phyloP scores from a whole-genome alignment of 2,329 filamentous ascomycete genomes.

The Bipolaris zeicola region DNA sequence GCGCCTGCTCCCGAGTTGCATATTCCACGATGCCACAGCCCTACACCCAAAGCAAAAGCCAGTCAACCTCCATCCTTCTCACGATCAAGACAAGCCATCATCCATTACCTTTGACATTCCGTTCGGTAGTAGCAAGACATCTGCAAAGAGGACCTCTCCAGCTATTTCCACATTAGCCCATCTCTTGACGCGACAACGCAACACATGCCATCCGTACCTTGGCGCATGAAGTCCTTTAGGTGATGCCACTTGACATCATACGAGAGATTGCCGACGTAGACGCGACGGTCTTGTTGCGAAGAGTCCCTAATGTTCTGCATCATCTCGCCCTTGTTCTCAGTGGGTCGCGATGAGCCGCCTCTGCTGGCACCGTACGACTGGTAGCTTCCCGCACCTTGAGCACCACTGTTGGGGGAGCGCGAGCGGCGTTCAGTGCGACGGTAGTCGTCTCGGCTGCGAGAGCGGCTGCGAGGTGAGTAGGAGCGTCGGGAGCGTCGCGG shows the following conservation, averaged over 20 bases:
- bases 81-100: conserved; percentile 77
- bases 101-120: conserved; percentile 99
- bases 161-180: conserved; percentile 63
- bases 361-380: conserved; percentile 62
- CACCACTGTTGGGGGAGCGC: conserved; percentile 83
- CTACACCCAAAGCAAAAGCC: conserved; percentile 90
- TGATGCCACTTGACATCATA: conserved; percentile 99
- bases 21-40: conserved; percentile 99
- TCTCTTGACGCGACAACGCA: conserved; percentile 20
- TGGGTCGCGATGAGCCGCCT: conserved; percentile 62
- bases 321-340: conserved; percentile 93
- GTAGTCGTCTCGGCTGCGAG: conserved; percentile 72
- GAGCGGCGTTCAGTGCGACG: conserved; percentile 60
- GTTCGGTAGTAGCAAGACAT: conserved; percentile 99
- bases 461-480: conserved; percentile 69
- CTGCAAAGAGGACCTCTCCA: conserved; percentile 98
- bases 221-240: conserved; percentile 99
- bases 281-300: conserved; percentile 97
- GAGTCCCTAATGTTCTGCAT: conserved; percentile 92
- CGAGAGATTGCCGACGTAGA: conserved; percentile 98
- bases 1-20: conserved; percentile 98
- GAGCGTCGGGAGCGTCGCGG: conserved; percentile 62
- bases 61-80: conserved; percentile 97
- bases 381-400: conserved; percentile 71
- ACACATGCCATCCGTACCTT: conserved; percentile 69